A percentile compares a stretch with the other conserved stretches of the same genome.
Conservation (phyloP, 495 filamentous ascomycete genomes). For the Penicillium ucsense region DNA sequence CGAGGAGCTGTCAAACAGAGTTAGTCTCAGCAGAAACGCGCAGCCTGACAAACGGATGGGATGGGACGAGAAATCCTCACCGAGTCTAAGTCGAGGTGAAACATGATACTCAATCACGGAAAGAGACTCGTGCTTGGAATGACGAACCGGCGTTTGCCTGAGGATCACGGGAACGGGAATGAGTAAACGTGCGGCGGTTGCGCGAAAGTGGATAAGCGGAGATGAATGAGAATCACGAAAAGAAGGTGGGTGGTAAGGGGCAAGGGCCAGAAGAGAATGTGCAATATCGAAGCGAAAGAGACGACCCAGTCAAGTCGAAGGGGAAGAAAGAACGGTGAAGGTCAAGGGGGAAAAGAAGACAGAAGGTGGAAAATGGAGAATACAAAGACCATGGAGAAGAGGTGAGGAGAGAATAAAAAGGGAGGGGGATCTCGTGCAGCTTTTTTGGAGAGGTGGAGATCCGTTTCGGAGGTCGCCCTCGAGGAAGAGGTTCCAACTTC, state of each 20-base stretch:
- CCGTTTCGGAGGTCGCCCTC: background rate
- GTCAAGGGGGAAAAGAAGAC: no score
- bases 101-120: no score
- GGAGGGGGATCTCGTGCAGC: constrained; percentile 1
- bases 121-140: background rate
- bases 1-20: constrained; percentile 10
- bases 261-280: background rate
- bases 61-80: no score
- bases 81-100: no score
- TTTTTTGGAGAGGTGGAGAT: background rate
- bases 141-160: constrained; percentile 1
- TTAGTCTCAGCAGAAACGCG: constrained; percentile 5
- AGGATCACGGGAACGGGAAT: no score
- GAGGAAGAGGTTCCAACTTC: no score
- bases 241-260: constrained; percentile 1
- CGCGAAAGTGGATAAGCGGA: background rate
- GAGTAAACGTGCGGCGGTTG: no score
- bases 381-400: background rate
- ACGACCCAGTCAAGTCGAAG: no score
- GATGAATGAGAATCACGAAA: background rate
- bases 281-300: no score
- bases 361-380: background rate
- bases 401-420: constrained; percentile 1
- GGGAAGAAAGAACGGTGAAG: no score
- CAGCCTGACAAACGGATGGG: constrained; percentile 6